These are phyloP conservation scores for Quercus wislizeni DNA, from an alignment of 306 rosid genomes.

Conservation along the genomic window DNA sequence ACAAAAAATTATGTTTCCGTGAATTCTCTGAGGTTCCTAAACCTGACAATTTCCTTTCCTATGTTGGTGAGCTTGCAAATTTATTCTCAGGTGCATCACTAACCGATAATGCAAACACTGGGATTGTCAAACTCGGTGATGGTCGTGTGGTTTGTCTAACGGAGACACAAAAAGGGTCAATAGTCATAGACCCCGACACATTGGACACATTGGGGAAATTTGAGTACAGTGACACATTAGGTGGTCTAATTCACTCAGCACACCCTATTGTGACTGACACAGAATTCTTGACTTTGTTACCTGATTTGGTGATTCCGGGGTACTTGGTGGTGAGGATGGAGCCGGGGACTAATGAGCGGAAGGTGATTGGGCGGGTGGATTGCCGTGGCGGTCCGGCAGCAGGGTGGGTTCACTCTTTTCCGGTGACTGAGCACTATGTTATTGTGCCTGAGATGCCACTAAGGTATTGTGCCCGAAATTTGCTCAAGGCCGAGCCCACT, in stretches of 20 bases:
- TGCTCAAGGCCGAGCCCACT: conserved; percentile 84
- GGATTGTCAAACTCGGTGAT: conserved; percentile 72
- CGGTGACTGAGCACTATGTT: conserved; percentile 70
- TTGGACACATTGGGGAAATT: conserved; percentile 69
- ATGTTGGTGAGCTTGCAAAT: conserved; percentile 66
- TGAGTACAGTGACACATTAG: conserved; percentile 72
- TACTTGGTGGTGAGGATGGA: conserved; percentile 77
- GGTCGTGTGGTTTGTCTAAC: conserved; percentile 90
- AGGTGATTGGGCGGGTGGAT: conserved; percentile 66
- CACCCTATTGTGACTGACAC: conserved; percentile 82
- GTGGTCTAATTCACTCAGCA: conserved; percentile 88
- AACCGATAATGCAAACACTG: conserved; percentile 91
- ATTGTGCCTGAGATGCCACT: conserved; percentile 85
- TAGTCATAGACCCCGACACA: conserved; percentile 64
- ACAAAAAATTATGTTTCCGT: conserved; percentile 69
- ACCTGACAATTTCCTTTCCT: conserved; percentile 54
- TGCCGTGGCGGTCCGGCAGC: conserved; percentile 72
- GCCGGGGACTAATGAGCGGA: conserved; percentile 69
- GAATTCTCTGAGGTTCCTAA: conserved; percentile 92
- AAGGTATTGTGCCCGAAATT: conserved; percentile 77
- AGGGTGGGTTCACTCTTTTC: conserved; percentile 95
- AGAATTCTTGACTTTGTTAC: conserved; percentile 73
- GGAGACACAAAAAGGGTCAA: conserved; percentile 91
- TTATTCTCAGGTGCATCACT: conserved; percentile 81
- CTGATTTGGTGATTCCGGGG: conserved; percentile 75